Base-by-base conservation (phyloP, 2,329 filamentous ascomycete species). In the Exophiala calicioides region DNA sequence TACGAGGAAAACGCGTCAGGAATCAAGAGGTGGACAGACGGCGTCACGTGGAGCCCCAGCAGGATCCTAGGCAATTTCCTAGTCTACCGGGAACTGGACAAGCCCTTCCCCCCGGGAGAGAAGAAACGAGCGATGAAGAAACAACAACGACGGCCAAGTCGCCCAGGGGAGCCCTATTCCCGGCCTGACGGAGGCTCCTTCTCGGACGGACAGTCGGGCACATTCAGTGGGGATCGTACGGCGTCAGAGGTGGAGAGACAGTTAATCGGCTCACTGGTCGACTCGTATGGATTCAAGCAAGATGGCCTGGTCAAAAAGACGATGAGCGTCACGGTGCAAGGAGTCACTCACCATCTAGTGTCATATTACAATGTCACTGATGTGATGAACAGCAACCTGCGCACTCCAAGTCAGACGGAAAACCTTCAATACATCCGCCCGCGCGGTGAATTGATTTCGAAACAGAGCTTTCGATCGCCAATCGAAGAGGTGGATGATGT, bases 21-120 rank as follows among this genome's bases (percentile, higher is more conserved):
- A 4, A 95, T 95, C 70, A 94, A 94, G 71, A 79, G 90, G 45
- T 96, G 90, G 90, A 95, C 90, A 0, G 90, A 96, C 58, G 90
- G 90, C 10, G 81, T 91, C 8, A 84, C 85, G 5, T 96, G 90
- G 90, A 94, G 88, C 58, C 90, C 90, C 0, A 94, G 85, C 66
- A 84, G 86, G 12, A 91, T 94, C 36, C 74, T 91, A 36, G 85
- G 85, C 48, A 93, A 93, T 63, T 94, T 89, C 59, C 77, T 95
- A 32, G 80, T 94, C 57, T 95, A 95, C 62, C 82, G 89, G 21
- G 88, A 95, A 65, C 77, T 94, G 32, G 80, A 86, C 53, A 82
- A 85, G 59, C 82, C 85, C 0, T 90, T 90, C 57, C 82, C 85
- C 2, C 85, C 87, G 0, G 88, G 88, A 5, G 86, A 91, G 71